Evolutionary conservation across 306 rosid species (phyloP).

Genomic region (Lotus japonicus): DNA sequence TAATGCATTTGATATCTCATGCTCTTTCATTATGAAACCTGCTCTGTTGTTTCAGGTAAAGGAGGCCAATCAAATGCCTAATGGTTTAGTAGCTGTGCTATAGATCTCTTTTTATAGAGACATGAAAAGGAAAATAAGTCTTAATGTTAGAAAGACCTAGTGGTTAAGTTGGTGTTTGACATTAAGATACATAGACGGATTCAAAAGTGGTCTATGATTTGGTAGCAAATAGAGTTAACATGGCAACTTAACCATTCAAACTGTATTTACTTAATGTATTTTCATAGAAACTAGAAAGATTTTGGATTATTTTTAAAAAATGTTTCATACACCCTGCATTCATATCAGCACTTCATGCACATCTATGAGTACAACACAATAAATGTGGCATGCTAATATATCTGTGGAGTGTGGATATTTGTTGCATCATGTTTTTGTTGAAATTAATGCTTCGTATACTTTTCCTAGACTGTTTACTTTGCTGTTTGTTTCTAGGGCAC

Average conservation of each 20-base stretch:
- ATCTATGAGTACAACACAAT: too few relatives aligned
- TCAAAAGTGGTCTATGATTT: too few relatives aligned
- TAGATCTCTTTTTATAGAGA: neutral
- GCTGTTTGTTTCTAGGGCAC: constrained; percentile 8
- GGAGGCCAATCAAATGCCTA: neutral
- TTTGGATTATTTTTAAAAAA: neutral
- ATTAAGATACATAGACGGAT: too few relatives aligned
- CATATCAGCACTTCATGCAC: neutral
- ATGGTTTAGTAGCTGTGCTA: neutral
- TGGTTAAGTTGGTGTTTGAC: too few relatives aligned
- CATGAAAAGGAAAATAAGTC: too few relatives aligned
- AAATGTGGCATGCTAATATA: too few relatives aligned
- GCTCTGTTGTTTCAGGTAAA: neutral
- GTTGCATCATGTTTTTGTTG: neutral
- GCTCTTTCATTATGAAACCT: constrained; percentile 4
- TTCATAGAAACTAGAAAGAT: constrained; percentile 12
- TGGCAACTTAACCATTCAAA: too few relatives aligned
- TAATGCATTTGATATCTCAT: neutral
- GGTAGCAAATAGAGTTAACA: too few relatives aligned
- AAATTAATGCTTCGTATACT: constrained; percentile 10
- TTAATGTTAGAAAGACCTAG: too few relatives aligned
- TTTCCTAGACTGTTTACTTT: neutral
- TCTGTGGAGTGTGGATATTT: too few relatives aligned
- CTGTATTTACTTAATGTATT: too few relatives aligned
- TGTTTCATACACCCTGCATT: neutral